phyloP scores from a whole-genome alignment of 371 early-diverging fungal species.

The Sporodiniella umbellata region DNA sequence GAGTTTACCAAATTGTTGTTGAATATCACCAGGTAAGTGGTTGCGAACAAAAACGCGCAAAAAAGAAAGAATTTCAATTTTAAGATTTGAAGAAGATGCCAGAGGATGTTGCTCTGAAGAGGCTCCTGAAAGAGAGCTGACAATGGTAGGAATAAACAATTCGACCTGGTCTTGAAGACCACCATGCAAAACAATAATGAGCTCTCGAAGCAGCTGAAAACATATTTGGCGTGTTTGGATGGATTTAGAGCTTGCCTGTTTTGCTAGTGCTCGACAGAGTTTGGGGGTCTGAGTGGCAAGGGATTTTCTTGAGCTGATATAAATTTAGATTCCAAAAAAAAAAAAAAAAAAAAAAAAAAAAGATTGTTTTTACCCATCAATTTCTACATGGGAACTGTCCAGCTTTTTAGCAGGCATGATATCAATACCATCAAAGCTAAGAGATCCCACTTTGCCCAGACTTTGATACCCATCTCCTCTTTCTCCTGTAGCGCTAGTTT shows the following conservation, averaged over 20 bases:
- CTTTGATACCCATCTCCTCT: neutral
- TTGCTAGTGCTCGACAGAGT: slow-evolving; percentile 63
- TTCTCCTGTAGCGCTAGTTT: slow-evolving; percentile 61
- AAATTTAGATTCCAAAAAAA: too few relatives aligned
- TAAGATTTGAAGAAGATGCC: slow-evolving; percentile 75
- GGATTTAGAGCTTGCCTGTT: slow-evolving; percentile 72
- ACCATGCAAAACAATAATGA: slow-evolving; percentile 69
- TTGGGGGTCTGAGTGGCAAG: slow-evolving; percentile 59
- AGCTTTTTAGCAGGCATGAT: slow-evolving; percentile 52
- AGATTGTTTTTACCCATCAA: neutral
- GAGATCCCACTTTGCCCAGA: neutral
- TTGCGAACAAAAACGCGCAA: slow-evolving; percentile 64
- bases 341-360: neutral
- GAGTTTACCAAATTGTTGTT: slow-evolving; percentile 51
- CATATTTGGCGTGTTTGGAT: slow-evolving; percentile 74
- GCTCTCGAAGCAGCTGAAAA: slow-evolving; percentile 70
- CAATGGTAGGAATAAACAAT: slow-evolving; percentile 71
- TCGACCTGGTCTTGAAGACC: slow-evolving; percentile 65
- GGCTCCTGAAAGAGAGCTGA: slow-evolving; percentile 55
- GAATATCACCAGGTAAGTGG: slow-evolving; percentile 59
- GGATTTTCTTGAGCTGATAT: slow-evolving; percentile 50
- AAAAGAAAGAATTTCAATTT: slow-evolving; percentile 79
- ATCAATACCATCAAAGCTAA: slow-evolving; percentile 54
- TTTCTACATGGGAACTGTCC: too few relatives aligned
- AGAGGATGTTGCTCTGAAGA: slow-evolving; percentile 48